Evolutionary conservation across 306 rosid species (phyloP).

Genomic region (Lupinus albus): DNA sequence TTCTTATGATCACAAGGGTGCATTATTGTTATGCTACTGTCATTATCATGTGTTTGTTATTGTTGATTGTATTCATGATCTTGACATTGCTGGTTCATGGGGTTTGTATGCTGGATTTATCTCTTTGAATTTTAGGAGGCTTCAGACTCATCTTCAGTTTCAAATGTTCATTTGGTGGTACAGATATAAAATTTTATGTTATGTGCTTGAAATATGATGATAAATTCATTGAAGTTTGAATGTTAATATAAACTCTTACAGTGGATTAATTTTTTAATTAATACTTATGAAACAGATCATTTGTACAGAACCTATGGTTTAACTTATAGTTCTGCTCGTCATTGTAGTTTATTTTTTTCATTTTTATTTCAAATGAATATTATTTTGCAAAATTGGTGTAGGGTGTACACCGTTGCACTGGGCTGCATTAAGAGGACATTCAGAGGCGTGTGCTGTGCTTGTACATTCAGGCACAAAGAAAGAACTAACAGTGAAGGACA

Average conservation of each 20-base stretch:
- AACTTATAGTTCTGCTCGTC: slow-evolving; percentile 22
- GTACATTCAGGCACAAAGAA: slow-evolving; percentile 87
- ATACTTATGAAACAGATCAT: not conserved
- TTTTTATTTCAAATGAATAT: slow-evolving; percentile 24
- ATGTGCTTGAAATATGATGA: slow-evolving; percentile 33
- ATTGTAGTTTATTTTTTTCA: slow-evolving; percentile 1
- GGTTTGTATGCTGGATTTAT: slow-evolving; percentile 29
- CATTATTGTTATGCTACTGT: slow-evolving; percentile 30
- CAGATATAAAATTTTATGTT: slow-evolving; percentile 20
- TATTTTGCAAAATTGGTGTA: slow-evolving; percentile 42
- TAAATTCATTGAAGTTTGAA: slow-evolving; percentile 15
- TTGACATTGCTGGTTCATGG: slow-evolving; percentile 29
- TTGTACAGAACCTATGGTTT: slow-evolving; percentile 2
- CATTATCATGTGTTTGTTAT: not conserved
- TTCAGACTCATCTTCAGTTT: slow-evolving; percentile 15
- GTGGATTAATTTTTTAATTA: slow-evolving; percentile 23
- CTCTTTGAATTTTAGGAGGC: slow-evolving; percentile 31
- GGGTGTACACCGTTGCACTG: slow-evolving; percentile 98
- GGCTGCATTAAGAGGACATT: slow-evolving; percentile 79
- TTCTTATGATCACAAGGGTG: slow-evolving; percentile 15
- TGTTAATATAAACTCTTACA: not conserved
- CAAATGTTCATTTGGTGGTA: slow-evolving; percentile 12
- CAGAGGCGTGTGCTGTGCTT: slow-evolving; percentile 88
- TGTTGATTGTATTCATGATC: slow-evolving; percentile 6
- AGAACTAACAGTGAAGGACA: slow-evolving; percentile 79